phyloP scores from a whole-genome alignment of 2,329 filamentous ascomycete genomes.

The Penicillium glabrum region DNA sequence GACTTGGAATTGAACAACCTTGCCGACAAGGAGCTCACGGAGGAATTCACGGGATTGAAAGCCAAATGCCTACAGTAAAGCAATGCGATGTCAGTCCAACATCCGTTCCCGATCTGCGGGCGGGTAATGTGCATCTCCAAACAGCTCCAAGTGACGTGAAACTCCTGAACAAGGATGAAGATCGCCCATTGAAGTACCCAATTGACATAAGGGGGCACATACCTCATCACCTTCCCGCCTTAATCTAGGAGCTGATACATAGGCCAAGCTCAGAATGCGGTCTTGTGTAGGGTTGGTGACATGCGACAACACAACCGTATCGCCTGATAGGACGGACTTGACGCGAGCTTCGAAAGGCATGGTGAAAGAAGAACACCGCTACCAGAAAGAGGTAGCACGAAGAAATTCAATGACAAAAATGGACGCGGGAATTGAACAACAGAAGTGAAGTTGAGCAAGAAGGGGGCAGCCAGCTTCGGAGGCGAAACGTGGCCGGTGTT shows the following conservation, averaged over 20 bases:
- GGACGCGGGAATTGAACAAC: slow-evolving; percentile 7
- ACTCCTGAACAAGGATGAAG: background rate
- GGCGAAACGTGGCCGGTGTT: slow-evolving; percentile 33
- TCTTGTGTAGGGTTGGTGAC: slow-evolving; percentile 79
- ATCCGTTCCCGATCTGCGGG: background rate
- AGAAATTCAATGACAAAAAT: slow-evolving; percentile 5
- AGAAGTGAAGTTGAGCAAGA: slow-evolving; percentile 11
- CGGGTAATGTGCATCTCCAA: background rate
- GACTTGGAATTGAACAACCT: slow-evolving; percentile 79
- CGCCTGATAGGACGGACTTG: slow-evolving; percentile 91
- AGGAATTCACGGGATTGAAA: slow-evolving; percentile 95
- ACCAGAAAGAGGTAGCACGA: slow-evolving; percentile 11
- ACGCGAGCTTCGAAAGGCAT: slow-evolving; percentile 65
- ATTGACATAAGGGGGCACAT: slow-evolving; percentile 22
- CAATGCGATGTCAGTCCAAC: background rate
- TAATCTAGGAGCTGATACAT: slow-evolving; percentile 83
- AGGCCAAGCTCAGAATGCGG: slow-evolving; percentile 85
- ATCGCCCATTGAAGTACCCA: background rate
- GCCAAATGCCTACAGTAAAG: slow-evolving; percentile 63
- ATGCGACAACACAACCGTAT: slow-evolving; percentile 82
- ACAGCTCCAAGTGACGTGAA: background rate
- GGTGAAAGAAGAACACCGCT: slow-evolving; percentile 20
- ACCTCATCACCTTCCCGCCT: slow-evolving; percentile 86
- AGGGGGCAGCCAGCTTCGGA: slow-evolving; percentile 16
- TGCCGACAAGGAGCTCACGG: slow-evolving; percentile 79